Evolutionary conservation across 1,139 yeast species (phyloP).

Genomic region (Lodderomyces parapsilosis): DNA sequence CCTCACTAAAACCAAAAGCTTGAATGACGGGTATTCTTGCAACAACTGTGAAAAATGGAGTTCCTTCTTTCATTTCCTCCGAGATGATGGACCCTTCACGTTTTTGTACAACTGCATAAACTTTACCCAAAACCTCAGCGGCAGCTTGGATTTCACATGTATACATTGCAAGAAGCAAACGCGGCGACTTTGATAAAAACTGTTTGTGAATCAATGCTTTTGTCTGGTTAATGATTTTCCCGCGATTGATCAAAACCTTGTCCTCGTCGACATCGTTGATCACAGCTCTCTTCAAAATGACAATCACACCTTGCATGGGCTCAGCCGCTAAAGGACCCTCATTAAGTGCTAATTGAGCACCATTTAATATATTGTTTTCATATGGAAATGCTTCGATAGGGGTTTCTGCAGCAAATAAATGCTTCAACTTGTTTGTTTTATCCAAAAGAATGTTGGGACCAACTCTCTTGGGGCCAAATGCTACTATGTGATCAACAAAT

Average conservation of each 20-base stretch:
- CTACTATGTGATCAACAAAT: conserved; percentile 48
- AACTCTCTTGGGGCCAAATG: conserved; percentile 75
- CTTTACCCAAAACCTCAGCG: conserved; percentile 91
- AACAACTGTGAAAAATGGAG: conserved; percentile 86
- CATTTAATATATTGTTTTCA: conserved; percentile 72
- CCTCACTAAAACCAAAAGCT: conserved; percentile 96
- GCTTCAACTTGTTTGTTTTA: conserved; percentile 31
- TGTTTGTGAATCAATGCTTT: conserved; percentile 72
- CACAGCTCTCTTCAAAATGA: conserved; percentile 36
- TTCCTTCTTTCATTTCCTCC: conserved; percentile 97
- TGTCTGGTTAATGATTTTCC: conserved; percentile 68
- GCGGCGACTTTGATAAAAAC: conserved; percentile 78
- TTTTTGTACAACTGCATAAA: conserved; percentile 89
- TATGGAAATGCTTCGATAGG: conserved; percentile 39
- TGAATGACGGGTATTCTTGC: conserved; percentile 92
- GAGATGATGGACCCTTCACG: conserved; percentile 82
- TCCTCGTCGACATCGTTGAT: conserved; percentile 34
- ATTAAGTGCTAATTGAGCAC: conserved; percentile 77
- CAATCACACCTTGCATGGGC: conserved; percentile 78
- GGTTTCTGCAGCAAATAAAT: conserved; percentile 17
- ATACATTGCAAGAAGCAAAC: conserved; percentile 89
- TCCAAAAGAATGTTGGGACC: conserved; percentile 81
- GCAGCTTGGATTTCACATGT: conserved; percentile 94
- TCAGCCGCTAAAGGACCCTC: conserved; percentile 92
- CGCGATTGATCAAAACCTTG: conserved; percentile 36